Percentiles rank a stretch among this genome's conserved stretches.
Conservation (phyloP, 2,329 filamentous ascomycete genomes). For the Trichoderma polysporum region DNA sequence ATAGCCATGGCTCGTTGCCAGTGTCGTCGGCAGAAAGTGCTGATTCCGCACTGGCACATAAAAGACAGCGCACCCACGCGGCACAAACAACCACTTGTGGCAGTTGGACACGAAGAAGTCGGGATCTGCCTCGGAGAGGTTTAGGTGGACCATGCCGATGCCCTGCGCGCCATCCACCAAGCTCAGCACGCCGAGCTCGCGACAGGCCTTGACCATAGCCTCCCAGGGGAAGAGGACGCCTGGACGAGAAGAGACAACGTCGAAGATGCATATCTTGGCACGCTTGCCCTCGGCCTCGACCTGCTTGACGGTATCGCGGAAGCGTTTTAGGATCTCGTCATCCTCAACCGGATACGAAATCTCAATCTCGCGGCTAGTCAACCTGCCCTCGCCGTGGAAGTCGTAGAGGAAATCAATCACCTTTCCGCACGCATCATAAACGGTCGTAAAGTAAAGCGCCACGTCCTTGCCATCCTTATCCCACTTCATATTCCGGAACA, state of each 20-base stretch:
- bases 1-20: constrained; percentile 83
- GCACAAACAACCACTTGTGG: constrained; percentile 87
- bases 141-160: constrained; percentile 72
- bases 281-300: constrained; percentile 57
- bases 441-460: constrained; percentile 74
- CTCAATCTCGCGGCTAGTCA: constrained; percentile 53
- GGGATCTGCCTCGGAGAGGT: constrained; percentile 65
- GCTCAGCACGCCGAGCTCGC: constrained; percentile 65
- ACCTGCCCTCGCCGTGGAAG: constrained; percentile 43
- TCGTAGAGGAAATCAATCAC: constrained; percentile 36
- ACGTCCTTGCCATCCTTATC: constrained; percentile 69
- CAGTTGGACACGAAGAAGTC: constrained; percentile 88
- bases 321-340: constrained; percentile 59
- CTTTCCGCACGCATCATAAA: constrained; percentile 77
- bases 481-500: constrained; percentile 21
- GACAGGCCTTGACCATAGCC: constrained; percentile 61
- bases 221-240: constrained; percentile 81
- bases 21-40: constrained; percentile 66
- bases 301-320: constrained; percentile 57
- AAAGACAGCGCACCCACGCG: constrained; percentile 76
- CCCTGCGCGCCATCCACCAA: constrained; percentile 84
- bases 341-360: constrained; percentile 71
- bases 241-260: constrained; percentile 76
- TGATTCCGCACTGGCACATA: constrained; percentile 79
- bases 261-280: constrained; percentile 67